Evolutionary conservation across 139 green algal species (phyloP).

Genomic region (Pleodorina starrii): DNA sequence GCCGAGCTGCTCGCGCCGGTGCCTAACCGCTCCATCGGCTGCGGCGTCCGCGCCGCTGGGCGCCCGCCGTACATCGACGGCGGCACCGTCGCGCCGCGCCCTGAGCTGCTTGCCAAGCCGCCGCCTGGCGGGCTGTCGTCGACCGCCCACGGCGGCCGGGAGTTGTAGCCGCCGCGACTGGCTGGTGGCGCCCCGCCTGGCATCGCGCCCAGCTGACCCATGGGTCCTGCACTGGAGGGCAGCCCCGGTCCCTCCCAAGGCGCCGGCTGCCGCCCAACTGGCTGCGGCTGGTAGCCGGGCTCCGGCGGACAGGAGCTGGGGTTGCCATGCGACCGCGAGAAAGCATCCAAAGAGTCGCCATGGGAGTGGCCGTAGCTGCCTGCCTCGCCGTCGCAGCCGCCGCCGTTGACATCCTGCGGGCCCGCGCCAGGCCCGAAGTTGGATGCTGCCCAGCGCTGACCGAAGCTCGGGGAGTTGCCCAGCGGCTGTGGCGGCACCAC

Average conservation of each 20-base stretch:
- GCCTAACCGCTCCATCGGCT: background rate
- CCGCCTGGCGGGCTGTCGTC: background rate
- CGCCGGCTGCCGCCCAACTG: no score
- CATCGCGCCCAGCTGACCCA: background rate
- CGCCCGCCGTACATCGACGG: background rate
- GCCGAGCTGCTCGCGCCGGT: background rate
- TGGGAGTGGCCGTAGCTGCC: background rate
- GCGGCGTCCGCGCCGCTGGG: background rate
- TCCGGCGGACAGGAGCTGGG: background rate
- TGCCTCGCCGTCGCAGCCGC: background rate
- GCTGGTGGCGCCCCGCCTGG: background rate
- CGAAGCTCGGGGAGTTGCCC: slow-evolving; percentile 27
- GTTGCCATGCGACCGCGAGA: background rate
- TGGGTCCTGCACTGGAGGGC: background rate
- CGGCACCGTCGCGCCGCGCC: background rate
- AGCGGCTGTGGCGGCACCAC: background rate
- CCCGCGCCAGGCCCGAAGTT: slow-evolving; percentile 3
- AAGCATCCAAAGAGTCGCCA: slow-evolving; percentile 26
- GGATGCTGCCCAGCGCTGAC: background rate
- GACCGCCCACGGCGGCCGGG: slow-evolving; percentile 27
- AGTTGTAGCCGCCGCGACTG: slow-evolving; percentile 17
- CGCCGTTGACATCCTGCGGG: background rate
- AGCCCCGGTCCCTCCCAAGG: no score
- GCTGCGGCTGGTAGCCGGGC: background rate
- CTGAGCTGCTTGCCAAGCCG: background rate